Conservation (phyloP, 345 rosid species). For the Eucalyptus marginata region DNA sequence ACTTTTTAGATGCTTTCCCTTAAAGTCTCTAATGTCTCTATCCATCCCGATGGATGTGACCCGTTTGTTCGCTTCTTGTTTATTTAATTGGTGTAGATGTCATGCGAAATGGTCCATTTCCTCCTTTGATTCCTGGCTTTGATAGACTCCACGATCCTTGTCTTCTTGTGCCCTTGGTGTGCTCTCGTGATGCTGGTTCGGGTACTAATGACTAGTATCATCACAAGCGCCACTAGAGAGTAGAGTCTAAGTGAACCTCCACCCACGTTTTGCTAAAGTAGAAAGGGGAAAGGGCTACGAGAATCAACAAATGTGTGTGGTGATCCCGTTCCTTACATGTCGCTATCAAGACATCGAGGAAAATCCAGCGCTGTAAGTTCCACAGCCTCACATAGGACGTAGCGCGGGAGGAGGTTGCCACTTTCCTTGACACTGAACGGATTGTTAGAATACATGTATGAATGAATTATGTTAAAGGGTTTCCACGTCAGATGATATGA, state of each 20-base stretch:
- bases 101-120: not conserved
- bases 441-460: too few relatives aligned
- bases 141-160: not conserved
- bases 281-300: not conserved
- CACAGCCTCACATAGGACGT: not conserved
- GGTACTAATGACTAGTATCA: not conserved
- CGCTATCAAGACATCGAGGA: not conserved
- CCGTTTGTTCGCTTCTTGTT: too few relatives aligned
- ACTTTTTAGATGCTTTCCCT: too few relatives aligned
- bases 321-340: not conserved
- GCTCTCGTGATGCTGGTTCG: not conserved
- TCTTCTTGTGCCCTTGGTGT: not conserved
- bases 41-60: too few relatives aligned
- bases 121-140: not conserved
- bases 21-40: not conserved
- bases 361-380: not conserved
- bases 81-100: too few relatives aligned
- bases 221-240: not conserved
- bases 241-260: not conserved
- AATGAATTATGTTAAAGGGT: fast-evolving
- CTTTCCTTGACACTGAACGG: not conserved
- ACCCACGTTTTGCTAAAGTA: not conserved
- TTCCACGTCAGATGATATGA: fast-evolving
- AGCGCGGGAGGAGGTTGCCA: not conserved
- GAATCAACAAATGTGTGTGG: not conserved